Conservation (phyloP, 2,329 filamentous ascomycete species). For the Neoscytalidium dimidiatum region DNA sequence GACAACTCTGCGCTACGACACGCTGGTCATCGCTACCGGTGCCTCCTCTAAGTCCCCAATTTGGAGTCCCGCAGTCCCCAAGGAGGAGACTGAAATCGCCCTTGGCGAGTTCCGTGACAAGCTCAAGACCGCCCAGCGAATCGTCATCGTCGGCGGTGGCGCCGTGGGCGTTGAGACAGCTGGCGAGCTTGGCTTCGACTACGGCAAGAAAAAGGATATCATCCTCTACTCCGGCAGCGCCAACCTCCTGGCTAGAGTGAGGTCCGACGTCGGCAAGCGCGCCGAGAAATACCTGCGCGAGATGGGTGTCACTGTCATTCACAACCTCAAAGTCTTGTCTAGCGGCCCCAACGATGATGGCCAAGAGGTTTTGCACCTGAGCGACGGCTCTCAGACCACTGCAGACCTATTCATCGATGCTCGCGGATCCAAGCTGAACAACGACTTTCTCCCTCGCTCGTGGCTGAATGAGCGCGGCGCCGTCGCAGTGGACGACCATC, state of each 20-base stretch:
- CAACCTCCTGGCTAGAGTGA: constrained; percentile 28
- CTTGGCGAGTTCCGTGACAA: constrained; percentile 30
- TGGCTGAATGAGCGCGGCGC: constrained; percentile 30
- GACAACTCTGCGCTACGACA: constrained; percentile 30
- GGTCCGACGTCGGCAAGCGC: constrained; percentile 26
- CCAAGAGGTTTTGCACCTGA: constrained; percentile 47
- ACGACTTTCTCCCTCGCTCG: constrained; percentile 26
- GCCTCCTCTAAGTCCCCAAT: constrained; percentile 33
- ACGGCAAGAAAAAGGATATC: constrained; percentile 23
- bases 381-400: constrained; percentile 52
- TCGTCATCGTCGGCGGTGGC: constrained; percentile 38
- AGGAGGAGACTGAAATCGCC: constrained; percentile 36
- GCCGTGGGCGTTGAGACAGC: constrained; percentile 38
- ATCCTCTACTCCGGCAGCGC: constrained; percentile 32
- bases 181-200: constrained; percentile 35
- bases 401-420: constrained; percentile 34
- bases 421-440: constrained; percentile 32
- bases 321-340: constrained; percentile 28
- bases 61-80: constrained; percentile 35
- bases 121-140: constrained; percentile 29
- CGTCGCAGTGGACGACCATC: constrained; percentile 26
- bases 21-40: constrained; percentile 38
- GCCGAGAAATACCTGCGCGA: constrained; percentile 29
- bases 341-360: constrained; percentile 40
- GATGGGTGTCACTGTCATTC: constrained; percentile 31